Evolutionary conservation across 257 asterid species (phyloP), one percentile per base, ranked within the genome.

Genomic region (Rubia yunnanensis): DNA sequence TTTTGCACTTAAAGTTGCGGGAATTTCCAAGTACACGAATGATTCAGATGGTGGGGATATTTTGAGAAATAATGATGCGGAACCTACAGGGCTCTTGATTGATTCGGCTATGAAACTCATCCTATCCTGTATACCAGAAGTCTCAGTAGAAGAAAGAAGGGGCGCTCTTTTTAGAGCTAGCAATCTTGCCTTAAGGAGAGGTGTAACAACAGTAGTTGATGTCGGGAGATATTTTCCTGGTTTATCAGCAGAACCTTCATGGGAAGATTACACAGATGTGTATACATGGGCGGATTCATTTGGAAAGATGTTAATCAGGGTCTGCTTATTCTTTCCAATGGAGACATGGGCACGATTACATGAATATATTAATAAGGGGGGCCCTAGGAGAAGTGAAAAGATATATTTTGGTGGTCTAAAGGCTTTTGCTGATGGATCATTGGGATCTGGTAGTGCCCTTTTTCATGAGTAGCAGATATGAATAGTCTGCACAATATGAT

Each of bases 231-330:
- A 89, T 66, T 79, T 79, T 82, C 99, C 99, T 55, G 96, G 99
- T 62, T 78, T 73, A 71, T 73, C 90, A 28, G 67, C 85, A 38
- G 90, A 89, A 65, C 77, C 73, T 53, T 76, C 99, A 8, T 92
- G 97, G 99, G 92, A 89, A 74, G 99, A 92, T 80, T 85, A 84
- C 18, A 79, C 92, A 92, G 99, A 87, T 82, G 95, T 92, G 69
- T 89, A 89, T 79, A 81, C 70, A 68, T 87, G 97, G 97, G 85
- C 94, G 69, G 97, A 87, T 67, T 74, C 70, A 68, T 78, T 88
- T 6, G 92, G 88, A 77, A 81, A 86, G 73, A 86, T 92, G 97
- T 80, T 66, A 78, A 86, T 84, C 76, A 80, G 97, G 73, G 90
- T 86, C 73, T 89, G 97, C 86, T 79, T 89, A 82, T 92, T 68